Conservation (phyloP, 305 asterid genomes). For the Solanum hybrid region DNA sequence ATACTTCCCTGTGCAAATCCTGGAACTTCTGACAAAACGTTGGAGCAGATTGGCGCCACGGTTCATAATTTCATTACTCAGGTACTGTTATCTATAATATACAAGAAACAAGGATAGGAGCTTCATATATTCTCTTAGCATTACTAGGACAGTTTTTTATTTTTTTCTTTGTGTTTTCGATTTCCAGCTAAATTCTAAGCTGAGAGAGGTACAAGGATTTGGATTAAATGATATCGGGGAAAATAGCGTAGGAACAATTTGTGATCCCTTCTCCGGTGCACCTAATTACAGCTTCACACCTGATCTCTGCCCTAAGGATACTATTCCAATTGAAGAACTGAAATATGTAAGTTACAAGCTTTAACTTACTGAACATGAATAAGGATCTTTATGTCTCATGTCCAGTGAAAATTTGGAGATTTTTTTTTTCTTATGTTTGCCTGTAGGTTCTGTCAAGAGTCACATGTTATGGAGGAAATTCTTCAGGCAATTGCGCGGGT, state of each 20-base stretch:
- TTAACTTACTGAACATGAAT: neutral
- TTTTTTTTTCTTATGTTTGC: neutral
- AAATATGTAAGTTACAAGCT: slow-evolving; percentile 26
- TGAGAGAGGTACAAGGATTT: slow-evolving; percentile 17
- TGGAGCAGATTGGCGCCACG: slow-evolving; percentile 29
- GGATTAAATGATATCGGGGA: slow-evolving; percentile 7
- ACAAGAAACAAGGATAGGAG: neutral
- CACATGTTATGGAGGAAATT: slow-evolving; percentile 25
- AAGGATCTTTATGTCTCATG: neutral
- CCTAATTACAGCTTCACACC: slow-evolving; percentile 40
- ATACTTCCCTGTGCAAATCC: slow-evolving; percentile 38
- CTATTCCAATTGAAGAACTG: slow-evolving; percentile 34
- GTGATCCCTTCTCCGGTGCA: slow-evolving; percentile 41
- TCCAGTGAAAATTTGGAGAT: neutral
- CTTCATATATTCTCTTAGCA: neutral
- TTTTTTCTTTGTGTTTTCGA: neutral
- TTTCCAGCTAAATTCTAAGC: slow-evolving; percentile 32
- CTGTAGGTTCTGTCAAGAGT: slow-evolving; percentile 34
- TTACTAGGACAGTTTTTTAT: neutral
- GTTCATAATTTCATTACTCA: slow-evolving; percentile 34
- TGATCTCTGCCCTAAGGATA: slow-evolving; percentile 20
- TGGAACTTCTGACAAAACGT: slow-evolving; percentile 11
- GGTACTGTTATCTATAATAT: slow-evolving; percentile 19
- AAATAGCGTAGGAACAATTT: slow-evolving; percentile 15
- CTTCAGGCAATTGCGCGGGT: slow-evolving; percentile 15